Evolutionary conservation across 306 rosid genomes (phyloP), one percentile per base, ranked within the genome.

Genomic region (Chamaecrista fasciculata): DNA sequence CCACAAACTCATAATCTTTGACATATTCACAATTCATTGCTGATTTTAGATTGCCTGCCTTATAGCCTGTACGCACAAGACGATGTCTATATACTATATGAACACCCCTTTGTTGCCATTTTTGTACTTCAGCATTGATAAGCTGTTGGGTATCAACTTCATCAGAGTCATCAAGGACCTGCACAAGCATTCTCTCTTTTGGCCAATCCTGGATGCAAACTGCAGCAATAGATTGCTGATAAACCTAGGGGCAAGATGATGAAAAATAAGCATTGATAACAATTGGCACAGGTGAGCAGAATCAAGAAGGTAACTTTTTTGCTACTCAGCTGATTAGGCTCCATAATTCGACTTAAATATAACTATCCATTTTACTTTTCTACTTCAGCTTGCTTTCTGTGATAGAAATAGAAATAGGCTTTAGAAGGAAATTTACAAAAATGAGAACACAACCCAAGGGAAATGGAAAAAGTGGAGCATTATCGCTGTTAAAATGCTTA

Each of bases 11-110:
- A 51, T 86, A 94, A 74, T 94, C 87, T 80, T 94, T 88, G 21
- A 94, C 97, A 85, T 94, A 94, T 76, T 94, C 97, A 39, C 98
- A 94, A 66, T 81, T 49, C 98, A 94, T 94, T 58, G 98, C 98
- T 24, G 98, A 94, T 79, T 90, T 94, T 50, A 94, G 98, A 86
- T 94, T 94, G 74, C 98, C 98, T 19, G 97, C 98, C 86, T 94
- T 94, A 66, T 90, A 94, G 69, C 98, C 98, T 23, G 97, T 85
- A 29, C 99, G 97, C 31, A 94, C 76, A 33, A 90, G 96, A 14
- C 99, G 87, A 64, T 94, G 99, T 76, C 99, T 86, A 59, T 94
- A 94, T 72, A 91, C 42, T 60, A 94, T 88, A 63, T 76, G 89
- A 66, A 88, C 86, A 69, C 97, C 99, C 65, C 96, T 81, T 20